Evolutionary conservation across 345 rosid genomes (phyloP), one percentile per base, ranked within the genome.

Genomic region (Ceriops zippeliana): DNA sequence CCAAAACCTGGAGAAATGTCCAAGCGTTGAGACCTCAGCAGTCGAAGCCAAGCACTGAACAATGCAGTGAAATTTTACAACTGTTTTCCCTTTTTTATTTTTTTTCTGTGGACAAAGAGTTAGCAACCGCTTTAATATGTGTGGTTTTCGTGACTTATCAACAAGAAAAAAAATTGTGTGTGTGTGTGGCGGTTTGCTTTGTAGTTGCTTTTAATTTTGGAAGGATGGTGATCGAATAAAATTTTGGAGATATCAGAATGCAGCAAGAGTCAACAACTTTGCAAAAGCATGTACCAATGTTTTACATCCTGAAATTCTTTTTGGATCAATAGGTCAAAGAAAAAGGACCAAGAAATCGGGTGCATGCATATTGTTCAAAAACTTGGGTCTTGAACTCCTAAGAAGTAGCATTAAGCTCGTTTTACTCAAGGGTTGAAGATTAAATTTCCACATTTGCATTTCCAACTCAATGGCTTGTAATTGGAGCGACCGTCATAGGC

Each of bases 391-490:
- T 54, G 20, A 20, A 47, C 27, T 6, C 1, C 31, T 53, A 38
- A 6, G 24, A 52, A 73, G 20, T n/a, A 8, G 19, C 24, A 26
- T 24, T 34, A 15, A 20, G 19, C n/a, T 62, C 20, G 2, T 53
- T 19, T 31, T 35, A 64, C 52, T 86, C 77, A 92, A 54, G 98
- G 98, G 52, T 93, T 82, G 78, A 86, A 90, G 75, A 93, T 93
- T 76, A 90, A 75, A 68, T 89, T 82, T 31, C 98, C 97, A 74
- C 98, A 92, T 81, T 89, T 92, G 87, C 97, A 90, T 74, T 92
- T 92, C 98, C 98, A 92, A 72, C 91, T 92, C 90, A 92, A 79
- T 28, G 98, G 97, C 82, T 88, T 90, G 78, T 92, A 92, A 66
- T 92, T 85, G 52, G 98, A 75, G 80, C 38, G 67, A 37, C 72